Evolutionary conservation across 208 protist genomes (phyloP).

Genomic region (Trypanosoma vivax): DNA sequence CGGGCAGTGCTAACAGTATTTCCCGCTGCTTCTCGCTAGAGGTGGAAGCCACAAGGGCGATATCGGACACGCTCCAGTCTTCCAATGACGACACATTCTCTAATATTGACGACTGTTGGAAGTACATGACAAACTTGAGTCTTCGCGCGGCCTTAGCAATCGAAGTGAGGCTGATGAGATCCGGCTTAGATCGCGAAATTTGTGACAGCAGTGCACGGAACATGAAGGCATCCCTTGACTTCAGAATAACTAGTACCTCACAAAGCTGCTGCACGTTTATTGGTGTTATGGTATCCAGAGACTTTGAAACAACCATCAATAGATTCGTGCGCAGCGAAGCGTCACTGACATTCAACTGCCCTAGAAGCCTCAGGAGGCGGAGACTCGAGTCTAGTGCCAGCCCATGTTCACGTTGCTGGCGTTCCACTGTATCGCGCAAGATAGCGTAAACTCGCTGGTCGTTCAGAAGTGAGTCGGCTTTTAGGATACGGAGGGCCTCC

Average conservation of each 20-base stretch:
- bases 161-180: conserved; percentile 5
- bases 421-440: conserved; percentile 14
- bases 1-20: conserved; percentile 15
- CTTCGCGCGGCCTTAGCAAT: conserved; percentile 13
- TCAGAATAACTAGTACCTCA: conserved; percentile 11
- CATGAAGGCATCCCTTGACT: conserved; percentile 19
- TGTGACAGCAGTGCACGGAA: conserved; percentile 20
- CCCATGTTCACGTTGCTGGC: background rate
- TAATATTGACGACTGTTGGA: conserved; percentile 14
- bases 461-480: conserved; percentile 2
- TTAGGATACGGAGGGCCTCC: conserved; percentile 8
- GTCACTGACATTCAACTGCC: conserved; percentile 5
- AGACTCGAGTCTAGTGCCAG: conserved; percentile 4
- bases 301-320: conserved; percentile 14
- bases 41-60: conserved; percentile 13
- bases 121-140: conserved; percentile 19
- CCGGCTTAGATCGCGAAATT: background rate
- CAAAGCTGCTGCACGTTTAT: conserved; percentile 3
- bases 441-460: conserved; percentile 15
- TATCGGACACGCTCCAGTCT: conserved; percentile 16
- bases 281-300: conserved; percentile 10
- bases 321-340: conserved; percentile 3
- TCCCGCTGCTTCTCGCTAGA: conserved; percentile 17
- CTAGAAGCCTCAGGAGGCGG: conserved; percentile 6
- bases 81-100: conserved; percentile 13